Base-by-base conservation (phyloP, 2,329 filamentous ascomycete genomes). In the Pyrenophora teres region DNA sequence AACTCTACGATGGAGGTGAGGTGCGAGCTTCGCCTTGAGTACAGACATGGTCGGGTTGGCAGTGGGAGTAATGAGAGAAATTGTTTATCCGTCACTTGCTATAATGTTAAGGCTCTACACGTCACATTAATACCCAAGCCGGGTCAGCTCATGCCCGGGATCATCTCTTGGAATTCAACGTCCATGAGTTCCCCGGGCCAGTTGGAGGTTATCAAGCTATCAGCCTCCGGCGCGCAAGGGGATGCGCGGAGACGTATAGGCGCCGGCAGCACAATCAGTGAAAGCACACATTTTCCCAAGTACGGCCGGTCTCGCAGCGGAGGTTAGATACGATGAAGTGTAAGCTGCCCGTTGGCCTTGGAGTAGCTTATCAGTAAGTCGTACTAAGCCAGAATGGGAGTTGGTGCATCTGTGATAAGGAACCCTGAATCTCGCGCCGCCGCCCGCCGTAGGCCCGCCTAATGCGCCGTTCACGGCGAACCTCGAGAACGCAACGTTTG, bases 1-100 rank as follows among this genome's bases (percentile, higher is more conserved):
- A 12, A 77, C 74, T 36, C 67, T 62, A 38, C 65, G 58, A 51
- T 71, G 72, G 27, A 77, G 61, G 33, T 76, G 73, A 57, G 74
- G 74, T 36, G 62, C 65, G 47, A 76, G 54, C 53, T 61, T 73
- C 18, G 71, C 66, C 60, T 71, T 75, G 47, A 75, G 63, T 30
- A 69, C 56, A 40, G 68, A 71, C 68, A 72, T 72, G 38, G 25
- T 57, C 13, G 2, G 2, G 30, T 30, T 2, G 15, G n/a, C 1
- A 33, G 4, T 9, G 3, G 3, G 30, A 31, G 32, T 25, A 4
- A 8, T 3, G 4, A 16, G 3, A 16, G 5, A 31, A 1, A 1
- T n/a, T 12, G 39, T 8, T 15, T 32, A 9, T 23, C 18, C n/a
- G 12, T 5, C 6, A 21, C 19, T 21, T 32, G 13, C 6, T 4